Base-by-base conservation (phyloP, 345 rosid species). In the Mangifera indica region DNA sequence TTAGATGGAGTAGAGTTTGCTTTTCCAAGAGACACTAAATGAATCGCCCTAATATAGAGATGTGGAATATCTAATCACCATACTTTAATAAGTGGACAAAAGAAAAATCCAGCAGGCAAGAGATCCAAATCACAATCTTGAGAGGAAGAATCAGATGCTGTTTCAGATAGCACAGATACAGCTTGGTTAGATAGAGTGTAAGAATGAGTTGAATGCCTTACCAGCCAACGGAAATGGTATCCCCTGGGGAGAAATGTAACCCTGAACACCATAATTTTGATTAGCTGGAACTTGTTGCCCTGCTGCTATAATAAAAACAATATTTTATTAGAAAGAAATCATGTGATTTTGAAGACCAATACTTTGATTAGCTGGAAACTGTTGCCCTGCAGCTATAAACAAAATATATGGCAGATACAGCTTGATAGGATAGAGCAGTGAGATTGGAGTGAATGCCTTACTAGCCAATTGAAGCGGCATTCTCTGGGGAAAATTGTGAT, bases 231-330 rank as follows among this genome's bases (percentile, higher is more conserved):
- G 25, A 25, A 55, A 54, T 55, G 49, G 44, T 42, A 25, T 26
- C 24, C 26, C 45, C 46, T 25, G 17, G 70, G 61, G 61, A 54
- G 63, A 25, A 7, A 59, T 34, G 44, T 46, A 63, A 57, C 22
- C 53, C 46, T 66, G 76, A 66, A 14, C 26, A 57, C 66, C 57
- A 57, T 13, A 45, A 24, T 15, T 18, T 25, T 57, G 71, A 53
- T 13, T 8, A 56, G 26, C 65, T 29, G 49, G 66, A 73, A 56
- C 14, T 45, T 59, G 58, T 21, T 15, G 66, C 37, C 40, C 63
- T 45, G 55, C 60, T 66, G 44, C 60, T 73, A 37, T 46, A 44
- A 37, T 26, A 17, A 32, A 56, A 46, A 14, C 11, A 32, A 14
- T 63, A 10, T 22, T 26, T 42, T 18, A 24, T 56, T 14, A 66